Percentiles rank a stretch among this genome's conserved stretches.
Evolutionary conservation across 108 stramenopile genomes (phyloP).

Genomic region (Pseudonitzschia multistriata): DNA sequence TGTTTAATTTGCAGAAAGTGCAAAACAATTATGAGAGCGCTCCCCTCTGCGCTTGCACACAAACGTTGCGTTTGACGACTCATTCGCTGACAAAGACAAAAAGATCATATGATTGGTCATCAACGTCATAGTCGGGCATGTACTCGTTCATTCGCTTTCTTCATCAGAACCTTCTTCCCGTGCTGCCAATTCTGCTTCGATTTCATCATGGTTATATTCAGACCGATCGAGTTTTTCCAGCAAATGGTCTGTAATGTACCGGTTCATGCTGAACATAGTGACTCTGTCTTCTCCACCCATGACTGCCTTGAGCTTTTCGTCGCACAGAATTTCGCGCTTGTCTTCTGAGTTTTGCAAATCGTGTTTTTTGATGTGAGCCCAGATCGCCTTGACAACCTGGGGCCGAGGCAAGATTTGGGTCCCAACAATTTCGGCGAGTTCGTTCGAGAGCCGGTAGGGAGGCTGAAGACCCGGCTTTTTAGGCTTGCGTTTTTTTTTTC

Average conservation of each 20-base stretch:
- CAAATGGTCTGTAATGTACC: slow-evolving; percentile 70
- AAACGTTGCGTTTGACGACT: too few species aligned
- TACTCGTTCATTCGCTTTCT: background rate
- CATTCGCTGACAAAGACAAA: too few species aligned
- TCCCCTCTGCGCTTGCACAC: too few species aligned
- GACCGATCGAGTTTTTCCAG: slow-evolving; percentile 75
- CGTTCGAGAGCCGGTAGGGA: slow-evolving; percentile 72
- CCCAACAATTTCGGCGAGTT: slow-evolving; percentile 62
- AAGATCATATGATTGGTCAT: too few species aligned
- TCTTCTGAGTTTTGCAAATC: slow-evolving; percentile 83
- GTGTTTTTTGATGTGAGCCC: slow-evolving; percentile 86
- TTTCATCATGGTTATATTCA: slow-evolving; percentile 33
- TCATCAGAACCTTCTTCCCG: background rate
- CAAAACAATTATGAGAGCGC: too few species aligned
- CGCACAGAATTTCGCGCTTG: slow-evolving; percentile 86
- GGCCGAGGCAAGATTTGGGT: slow-evolving; percentile 70
- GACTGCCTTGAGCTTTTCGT: slow-evolving; percentile 62
- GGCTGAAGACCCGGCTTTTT: slow-evolving; percentile 64
- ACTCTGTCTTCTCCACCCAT: slow-evolving; percentile 76
- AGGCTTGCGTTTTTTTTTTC: slow-evolving; percentile 46
- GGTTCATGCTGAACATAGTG: slow-evolving; percentile 90
- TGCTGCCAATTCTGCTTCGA: slow-evolving; percentile 23
- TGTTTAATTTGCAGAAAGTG: background rate
- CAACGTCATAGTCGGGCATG: background rate
- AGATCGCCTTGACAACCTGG: slow-evolving; percentile 77